Evolutionary conservation across 2,329 filamentous ascomycete genomes (phyloP).

Genomic region (Fusarium odoratissimum): DNA sequence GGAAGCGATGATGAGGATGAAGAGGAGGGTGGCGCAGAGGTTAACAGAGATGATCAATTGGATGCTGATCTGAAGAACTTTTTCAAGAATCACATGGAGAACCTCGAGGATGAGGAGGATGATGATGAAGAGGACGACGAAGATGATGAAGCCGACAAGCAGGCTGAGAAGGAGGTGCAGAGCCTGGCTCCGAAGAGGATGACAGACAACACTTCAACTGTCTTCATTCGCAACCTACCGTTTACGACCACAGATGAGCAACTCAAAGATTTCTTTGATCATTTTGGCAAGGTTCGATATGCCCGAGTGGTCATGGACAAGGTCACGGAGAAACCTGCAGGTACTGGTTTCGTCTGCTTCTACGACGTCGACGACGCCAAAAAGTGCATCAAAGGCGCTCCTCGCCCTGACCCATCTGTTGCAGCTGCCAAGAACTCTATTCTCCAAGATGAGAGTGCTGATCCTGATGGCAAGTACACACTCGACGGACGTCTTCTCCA

Average conservation of each 20-base stretch:
- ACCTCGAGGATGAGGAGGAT: conserved; percentile 67
- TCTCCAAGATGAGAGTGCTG: conserved; percentile 85
- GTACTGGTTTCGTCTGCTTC: conserved; percentile 97
- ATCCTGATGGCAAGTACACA: conserved; percentile 87
- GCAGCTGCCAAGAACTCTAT: conserved; percentile 79
- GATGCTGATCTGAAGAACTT: conserved; percentile 65
- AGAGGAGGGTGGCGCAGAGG: conserved; percentile 44
- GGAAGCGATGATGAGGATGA: conserved; percentile 44
- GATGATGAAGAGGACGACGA: conserved; percentile 62
- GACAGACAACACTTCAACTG: conserved; percentile 74
- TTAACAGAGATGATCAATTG: conserved; percentile 55
- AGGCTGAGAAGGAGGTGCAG: conserved; percentile 56
- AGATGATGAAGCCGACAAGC: conserved; percentile 54
- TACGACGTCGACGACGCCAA: conserved; percentile 80
- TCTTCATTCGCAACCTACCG: conserved; percentile 95
- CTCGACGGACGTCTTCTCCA: conserved; percentile 89
- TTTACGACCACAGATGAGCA: conserved; percentile 87
- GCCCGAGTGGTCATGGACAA: conserved; percentile 91
- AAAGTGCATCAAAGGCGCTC: conserved; percentile 79
- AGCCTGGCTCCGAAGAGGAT: conserved; percentile 44
- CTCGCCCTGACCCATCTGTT: conserved; percentile 61
- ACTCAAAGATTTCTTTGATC: conserved; percentile 85
- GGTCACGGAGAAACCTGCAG: conserved; percentile 85
- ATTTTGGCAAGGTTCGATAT: conserved; percentile 90
- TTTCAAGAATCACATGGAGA: conserved; percentile 67